A percentile compares a stretch with the other conserved stretches of the same genome.
Evolutionary conservation across 2,329 filamentous ascomycete species (phyloP).

Genomic region (Plenodomus lindquistii): DNA sequence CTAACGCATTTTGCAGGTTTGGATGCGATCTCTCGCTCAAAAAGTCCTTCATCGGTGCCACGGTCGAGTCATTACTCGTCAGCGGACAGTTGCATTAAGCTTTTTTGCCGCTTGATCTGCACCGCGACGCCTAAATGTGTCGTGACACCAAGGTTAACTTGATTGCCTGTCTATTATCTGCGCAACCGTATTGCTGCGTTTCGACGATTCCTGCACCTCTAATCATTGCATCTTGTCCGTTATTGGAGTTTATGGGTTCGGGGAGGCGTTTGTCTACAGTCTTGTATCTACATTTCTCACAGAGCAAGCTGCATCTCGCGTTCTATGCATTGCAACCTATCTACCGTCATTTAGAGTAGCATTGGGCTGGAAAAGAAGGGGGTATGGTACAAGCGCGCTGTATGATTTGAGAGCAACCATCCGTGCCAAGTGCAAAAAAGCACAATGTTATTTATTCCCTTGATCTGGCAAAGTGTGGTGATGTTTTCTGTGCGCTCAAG

Average conservation of each 20-base stretch:
- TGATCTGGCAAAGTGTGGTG: background rate
- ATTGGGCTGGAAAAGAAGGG: background rate
- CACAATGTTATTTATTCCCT: background rate
- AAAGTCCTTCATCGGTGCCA: conserved; percentile 77
- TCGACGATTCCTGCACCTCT: conserved; percentile 11
- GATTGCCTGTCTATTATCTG: conserved; percentile 9
- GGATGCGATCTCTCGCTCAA: conserved; percentile 83
- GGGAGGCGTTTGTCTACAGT: conserved; percentile 7
- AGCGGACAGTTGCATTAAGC: conserved; percentile 26
- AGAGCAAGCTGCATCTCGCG: background rate
- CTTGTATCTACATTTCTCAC: conserved; percentile 1
- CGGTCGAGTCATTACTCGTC: conserved; percentile 34
- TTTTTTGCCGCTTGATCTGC: background rate
- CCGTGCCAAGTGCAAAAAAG: background rate
- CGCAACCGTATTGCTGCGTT: background rate
- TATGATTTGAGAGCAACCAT: background rate
- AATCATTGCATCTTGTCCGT: background rate
- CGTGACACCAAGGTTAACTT: conserved; percentile 21
- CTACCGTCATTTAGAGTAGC: background rate
- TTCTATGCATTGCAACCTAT: background rate
- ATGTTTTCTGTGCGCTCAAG: background rate
- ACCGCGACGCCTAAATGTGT: conserved; percentile 10
- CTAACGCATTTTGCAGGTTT: conserved; percentile 57
- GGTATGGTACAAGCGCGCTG: background rate
- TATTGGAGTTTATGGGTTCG: background rate